phyloP scores from a whole-genome alignment of 1,284 basidiomycete genomes.

The Ceratorhiza oryzae-sativae region DNA sequence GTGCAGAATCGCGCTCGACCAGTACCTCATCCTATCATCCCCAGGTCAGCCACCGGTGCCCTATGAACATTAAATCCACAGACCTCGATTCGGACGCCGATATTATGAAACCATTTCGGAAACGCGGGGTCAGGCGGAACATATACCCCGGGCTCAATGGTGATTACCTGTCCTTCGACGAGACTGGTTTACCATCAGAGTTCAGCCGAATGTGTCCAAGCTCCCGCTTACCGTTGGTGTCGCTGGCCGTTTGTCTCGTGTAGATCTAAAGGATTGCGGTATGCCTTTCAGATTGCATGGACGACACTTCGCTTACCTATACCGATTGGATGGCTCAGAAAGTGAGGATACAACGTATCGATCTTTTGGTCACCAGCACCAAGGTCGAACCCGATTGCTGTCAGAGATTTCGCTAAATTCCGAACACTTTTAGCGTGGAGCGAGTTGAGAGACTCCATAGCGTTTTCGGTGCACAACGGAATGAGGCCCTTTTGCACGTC shows the following conservation, averaged over 20 bases:
- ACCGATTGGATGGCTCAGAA: constrained; percentile 84
- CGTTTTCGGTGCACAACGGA: constrained; percentile 56
- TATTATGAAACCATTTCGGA: constrained; percentile 85
- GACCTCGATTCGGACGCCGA: constrained; percentile 90
- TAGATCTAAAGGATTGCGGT: constrained; percentile 62
- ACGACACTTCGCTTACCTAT: constrained; percentile 64
- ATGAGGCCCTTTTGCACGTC: constrained; percentile 58
- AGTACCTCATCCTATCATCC: constrained; percentile 79
- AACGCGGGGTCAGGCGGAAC: constrained; percentile 80
- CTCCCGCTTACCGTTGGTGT: constrained; percentile 37
- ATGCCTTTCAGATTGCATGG: constrained; percentile 3
- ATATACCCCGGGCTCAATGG: constrained; percentile 84
- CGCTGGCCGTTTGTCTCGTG: constrained; percentile 66
- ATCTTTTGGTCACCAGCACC: constrained; percentile 62
- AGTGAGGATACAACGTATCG: constrained; percentile 87
- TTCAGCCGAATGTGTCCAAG: constrained; percentile 43
- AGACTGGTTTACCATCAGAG: constrained; percentile 54
- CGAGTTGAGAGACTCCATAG: constrained; percentile 69
- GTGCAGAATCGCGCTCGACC: constrained; percentile 56
- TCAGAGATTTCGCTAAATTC: constrained; percentile 75
- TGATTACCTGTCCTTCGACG: constrained; percentile 85
- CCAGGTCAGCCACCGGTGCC: neutral
- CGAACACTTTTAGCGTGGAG: constrained; percentile 81
- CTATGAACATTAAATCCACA: constrained; percentile 39
- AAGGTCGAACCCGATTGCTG: constrained; percentile 82